These are phyloP conservation scores for Metschnikowia cubensis DNA, from an alignment of 805 yeast species.

Conservation along the genomic window DNA sequence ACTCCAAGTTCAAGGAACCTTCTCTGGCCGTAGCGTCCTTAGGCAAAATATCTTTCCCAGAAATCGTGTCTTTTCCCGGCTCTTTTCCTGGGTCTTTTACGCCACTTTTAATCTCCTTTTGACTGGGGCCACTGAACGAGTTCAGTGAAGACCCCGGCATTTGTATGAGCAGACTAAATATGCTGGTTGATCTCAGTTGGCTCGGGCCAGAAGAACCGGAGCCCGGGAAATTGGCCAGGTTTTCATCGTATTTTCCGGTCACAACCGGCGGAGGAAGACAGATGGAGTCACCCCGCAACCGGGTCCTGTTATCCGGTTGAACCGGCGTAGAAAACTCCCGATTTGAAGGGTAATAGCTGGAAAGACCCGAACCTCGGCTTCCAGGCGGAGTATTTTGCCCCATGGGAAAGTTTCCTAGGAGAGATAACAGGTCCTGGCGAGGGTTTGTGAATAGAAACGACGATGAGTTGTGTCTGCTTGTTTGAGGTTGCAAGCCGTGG, in stretches of 20 bases:
- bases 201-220: conserved; percentile 6
- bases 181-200: conserved; percentile 32
- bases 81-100: not conserved
- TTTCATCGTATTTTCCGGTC: conserved; percentile 6
- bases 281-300: conserved; percentile 35
- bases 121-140: conserved; percentile 27
- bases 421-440: conserved; percentile 29
- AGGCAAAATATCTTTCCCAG: too few relatives aligned
- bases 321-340: conserved; percentile 16
- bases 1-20: conserved; percentile 18
- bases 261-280: conserved; percentile 36
- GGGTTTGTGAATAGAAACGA: conserved; percentile 25
- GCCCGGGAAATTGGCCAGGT: conserved; percentile 2
- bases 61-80: too few relatives aligned
- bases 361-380: conserved; percentile 6
- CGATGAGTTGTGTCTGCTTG: conserved; percentile 13
- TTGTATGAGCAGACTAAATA: conserved; percentile 38
- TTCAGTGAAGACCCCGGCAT: conserved; percentile 34
- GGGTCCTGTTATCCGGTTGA: conserved; percentile 17
- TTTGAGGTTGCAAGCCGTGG: conserved; percentile 6
- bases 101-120: conserved; percentile 9
- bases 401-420: conserved; percentile 22
- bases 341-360: conserved; percentile 18
- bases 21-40: not conserved
- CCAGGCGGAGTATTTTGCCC: conserved; percentile 6